Evolutionary conservation across 257 asterid genomes (phyloP).

Genomic region (Solanum raphanifolium): DNA sequence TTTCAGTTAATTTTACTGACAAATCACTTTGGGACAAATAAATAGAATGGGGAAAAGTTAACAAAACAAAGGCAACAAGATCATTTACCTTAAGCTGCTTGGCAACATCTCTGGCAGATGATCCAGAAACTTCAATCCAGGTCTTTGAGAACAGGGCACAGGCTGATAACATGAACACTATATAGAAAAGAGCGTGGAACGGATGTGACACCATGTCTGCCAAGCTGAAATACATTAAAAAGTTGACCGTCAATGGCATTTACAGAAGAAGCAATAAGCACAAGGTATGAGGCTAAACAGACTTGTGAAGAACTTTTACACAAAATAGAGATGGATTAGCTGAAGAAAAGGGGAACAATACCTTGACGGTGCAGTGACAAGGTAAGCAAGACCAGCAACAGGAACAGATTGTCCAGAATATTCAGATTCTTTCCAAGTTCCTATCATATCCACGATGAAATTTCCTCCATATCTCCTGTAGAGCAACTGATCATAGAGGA

Average conservation of each 20-base stretch:
- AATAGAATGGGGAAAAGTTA: background rate
- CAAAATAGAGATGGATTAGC: background rate
- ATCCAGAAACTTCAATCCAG: conserved; percentile 74
- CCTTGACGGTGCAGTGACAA: conserved; percentile 70
- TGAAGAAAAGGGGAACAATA: background rate
- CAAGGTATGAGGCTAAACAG: background rate
- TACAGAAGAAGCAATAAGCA: background rate
- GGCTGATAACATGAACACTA: conserved; percentile 56
- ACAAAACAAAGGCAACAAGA: background rate
- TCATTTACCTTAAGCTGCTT: conserved; percentile 54
- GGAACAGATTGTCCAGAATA: conserved; percentile 61
- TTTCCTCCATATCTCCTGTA: conserved; percentile 49
- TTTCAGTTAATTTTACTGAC: background rate
- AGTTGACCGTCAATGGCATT: background rate
- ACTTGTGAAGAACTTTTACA: background rate
- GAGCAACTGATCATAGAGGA: conserved; percentile 29
- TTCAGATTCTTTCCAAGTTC: conserved; percentile 57
- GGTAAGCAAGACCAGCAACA: conserved; percentile 66
- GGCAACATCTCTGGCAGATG: conserved; percentile 65
- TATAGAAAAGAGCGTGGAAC: conserved; percentile 59
- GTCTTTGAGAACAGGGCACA: conserved; percentile 68
- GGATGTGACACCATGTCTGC: conserved; percentile 60
- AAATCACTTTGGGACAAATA: background rate
- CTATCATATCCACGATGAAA: conserved; percentile 48
- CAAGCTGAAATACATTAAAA: conserved; percentile 29